Evolutionary conservation across 1,284 basidiomycete genomes (phyloP).

Genomic region (Pseudozyma pruni): DNA sequence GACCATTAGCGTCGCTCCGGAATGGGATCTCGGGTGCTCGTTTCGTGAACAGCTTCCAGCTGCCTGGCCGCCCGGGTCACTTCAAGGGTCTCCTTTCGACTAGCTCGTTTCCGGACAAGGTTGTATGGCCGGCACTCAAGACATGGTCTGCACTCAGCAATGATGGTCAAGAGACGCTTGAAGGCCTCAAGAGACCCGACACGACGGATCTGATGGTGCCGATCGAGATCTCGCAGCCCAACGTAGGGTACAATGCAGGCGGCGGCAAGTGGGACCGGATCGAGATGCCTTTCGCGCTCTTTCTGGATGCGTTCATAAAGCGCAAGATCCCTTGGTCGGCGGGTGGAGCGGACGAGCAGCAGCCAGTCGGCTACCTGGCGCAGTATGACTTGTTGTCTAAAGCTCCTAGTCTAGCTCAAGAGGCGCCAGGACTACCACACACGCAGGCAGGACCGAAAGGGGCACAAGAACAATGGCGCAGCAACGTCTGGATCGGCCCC

Average conservation of each 20-base stretch:
- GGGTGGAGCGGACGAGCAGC: background rate
- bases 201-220: constrained; percentile 29
- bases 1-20: constrained; percentile 12
- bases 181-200: constrained; percentile 31
- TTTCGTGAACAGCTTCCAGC: constrained; percentile 31
- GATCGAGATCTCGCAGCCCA: constrained; percentile 44
- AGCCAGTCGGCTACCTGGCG: constrained; percentile 48
- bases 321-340: constrained; percentile 42
- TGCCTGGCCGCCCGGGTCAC: constrained; percentile 23
- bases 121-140: constrained; percentile 43
- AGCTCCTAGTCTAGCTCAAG: constrained; percentile 20
- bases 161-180: constrained; percentile 36
- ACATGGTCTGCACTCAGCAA: constrained; percentile 23
- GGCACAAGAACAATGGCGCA: constrained; percentile 47
- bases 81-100: constrained; percentile 25
- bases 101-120: constrained; percentile 13
- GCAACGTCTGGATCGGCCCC: constrained; percentile 56
- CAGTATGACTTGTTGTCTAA: constrained; percentile 51
- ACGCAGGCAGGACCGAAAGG: constrained; percentile 45
- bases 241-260: constrained; percentile 42
- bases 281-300: constrained; percentile 48
- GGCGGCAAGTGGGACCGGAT: constrained; percentile 43
- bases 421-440: constrained; percentile 50
- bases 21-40: constrained; percentile 23
- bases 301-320: constrained; percentile 53